These are phyloP conservation scores for Glaciozyma martinii DNA, from an alignment of 768 basidiomycete genomes.

Conservation along the genomic window DNA sequence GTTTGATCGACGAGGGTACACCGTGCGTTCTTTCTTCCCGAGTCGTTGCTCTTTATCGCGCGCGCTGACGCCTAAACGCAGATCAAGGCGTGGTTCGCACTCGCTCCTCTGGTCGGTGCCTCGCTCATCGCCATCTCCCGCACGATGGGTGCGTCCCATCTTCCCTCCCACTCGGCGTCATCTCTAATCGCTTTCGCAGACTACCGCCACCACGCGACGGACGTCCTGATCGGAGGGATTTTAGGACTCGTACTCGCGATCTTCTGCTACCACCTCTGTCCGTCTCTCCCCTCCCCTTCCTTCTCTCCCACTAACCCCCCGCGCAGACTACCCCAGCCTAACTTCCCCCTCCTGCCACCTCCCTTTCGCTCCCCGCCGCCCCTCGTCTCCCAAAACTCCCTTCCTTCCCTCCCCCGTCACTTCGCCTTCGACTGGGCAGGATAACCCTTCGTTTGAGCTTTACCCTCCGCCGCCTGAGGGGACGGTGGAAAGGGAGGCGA, in stretches of 20 bases:
- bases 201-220: slow-evolving; percentile 39
- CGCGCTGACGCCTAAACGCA: slow-evolving; percentile 37
- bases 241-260: slow-evolving; percentile 64
- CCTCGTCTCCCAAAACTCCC: background rate
- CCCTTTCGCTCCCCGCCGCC: slow-evolving; percentile 19
- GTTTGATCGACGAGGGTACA: slow-evolving; percentile 68
- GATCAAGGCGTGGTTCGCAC: slow-evolving; percentile 70
- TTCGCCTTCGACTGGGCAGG: too few relatives aligned
- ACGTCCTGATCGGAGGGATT: slow-evolving; percentile 68
- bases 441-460: background rate
- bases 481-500: background rate
- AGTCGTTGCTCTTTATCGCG: slow-evolving; percentile 47
- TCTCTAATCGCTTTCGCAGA: background rate
- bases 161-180: background rate
- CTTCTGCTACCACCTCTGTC: slow-evolving; percentile 56
- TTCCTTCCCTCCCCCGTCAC: too few relatives aligned
- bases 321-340: slow-evolving; percentile 23
- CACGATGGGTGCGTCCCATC: slow-evolving; percentile 68
- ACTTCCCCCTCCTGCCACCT: slow-evolving; percentile 18
- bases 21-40: slow-evolving; percentile 37
- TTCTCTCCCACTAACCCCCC: background rate
- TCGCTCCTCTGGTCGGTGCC: slow-evolving; percentile 68
- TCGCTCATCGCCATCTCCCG: slow-evolving; percentile 55
- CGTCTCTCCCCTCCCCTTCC: background rate
- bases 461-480: background rate